Base-by-base conservation (phyloP, 2,329 filamentous ascomycete species). In the Aspergillus sp. region DNA sequence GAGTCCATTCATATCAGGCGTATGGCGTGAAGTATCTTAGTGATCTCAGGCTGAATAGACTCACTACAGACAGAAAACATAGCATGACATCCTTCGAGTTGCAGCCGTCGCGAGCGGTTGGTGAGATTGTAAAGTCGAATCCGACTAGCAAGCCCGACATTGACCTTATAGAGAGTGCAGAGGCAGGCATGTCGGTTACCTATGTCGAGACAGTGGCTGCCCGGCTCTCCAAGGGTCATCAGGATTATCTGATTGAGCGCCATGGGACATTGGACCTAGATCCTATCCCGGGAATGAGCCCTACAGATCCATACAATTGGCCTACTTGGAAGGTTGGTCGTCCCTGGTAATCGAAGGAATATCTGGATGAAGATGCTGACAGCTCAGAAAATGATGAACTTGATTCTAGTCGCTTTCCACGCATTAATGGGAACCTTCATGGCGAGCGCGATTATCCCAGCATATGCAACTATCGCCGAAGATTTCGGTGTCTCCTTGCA, bases 371-470 rank as follows among this genome's bases (percentile, higher is more conserved):
- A 35, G 15, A 7, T 13, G 43, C 43, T 45, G 13, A 45, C 17
- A n/a, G 3, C 9, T 39, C 7, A 79, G 75, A 81, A 81, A 73
- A 60, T 72, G n/a, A 49, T 66, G 47, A 80, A 82, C 53, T 64
- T 83, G 0, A 53, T 75, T 9, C 70, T 82, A 22, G 77, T 83
- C 13, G 76, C 78, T 1, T 78, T 80, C 55, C 77, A 82, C 49
- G 76, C 78, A 38, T 76, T 76, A 63, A 82, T 82, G 75, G 72
- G 72, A 38, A 78, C 77, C 3, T 81, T 82, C 56, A 78, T 71
- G 4, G 77, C 79, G 2, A 71, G 77, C 0, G 67, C 70, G 4
- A 80, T 83, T 52, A 78, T 80, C 46, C 76, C 79, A 2, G 78
- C 77, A 3, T 82, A 76, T 60, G 67, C 72, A 41, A 66, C 70